A percentile compares a stretch with the other conserved stretches of the same genome.
These are phyloP conservation scores for Cadophora malorum DNA, from an alignment of 2,329 filamentous ascomycete species.

Conservation along the genomic window DNA sequence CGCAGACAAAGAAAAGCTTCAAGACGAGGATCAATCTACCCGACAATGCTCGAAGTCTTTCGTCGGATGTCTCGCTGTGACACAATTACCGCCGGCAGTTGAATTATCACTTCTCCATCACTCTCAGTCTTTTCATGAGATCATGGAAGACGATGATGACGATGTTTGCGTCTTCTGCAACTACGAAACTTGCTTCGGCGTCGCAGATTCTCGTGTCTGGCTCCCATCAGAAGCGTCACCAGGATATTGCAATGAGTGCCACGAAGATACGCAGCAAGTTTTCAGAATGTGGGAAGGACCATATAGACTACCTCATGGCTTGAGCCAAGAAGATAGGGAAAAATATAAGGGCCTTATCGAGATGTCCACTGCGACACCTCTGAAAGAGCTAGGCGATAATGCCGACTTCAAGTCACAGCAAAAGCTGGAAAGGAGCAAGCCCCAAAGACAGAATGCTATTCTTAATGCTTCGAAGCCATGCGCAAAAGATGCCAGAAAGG, in stretches of 20 bases:
- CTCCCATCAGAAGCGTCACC: slow-evolving; percentile 29
- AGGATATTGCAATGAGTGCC: slow-evolving; percentile 32
- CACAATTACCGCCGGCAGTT: slow-evolving; percentile 8
- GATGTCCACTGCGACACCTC: neutral
- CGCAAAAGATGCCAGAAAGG: neutral
- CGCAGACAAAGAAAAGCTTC: neutral
- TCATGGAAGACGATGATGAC: slow-evolving; percentile 6
- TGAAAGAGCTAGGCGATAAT: slow-evolving; percentile 22
- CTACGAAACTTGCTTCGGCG: slow-evolving; percentile 30
- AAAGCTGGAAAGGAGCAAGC: neutral
- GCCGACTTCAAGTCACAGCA: slow-evolving; percentile 10
- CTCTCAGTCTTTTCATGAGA: neutral
- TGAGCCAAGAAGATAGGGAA: neutral
- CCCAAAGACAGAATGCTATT: slow-evolving; percentile 1
- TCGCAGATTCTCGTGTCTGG: slow-evolving; percentile 27
- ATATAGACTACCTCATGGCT: slow-evolving; percentile 2
- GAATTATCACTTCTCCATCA: neutral
- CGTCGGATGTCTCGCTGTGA: neutral
- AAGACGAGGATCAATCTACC: neutral
- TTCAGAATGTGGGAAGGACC: neutral
- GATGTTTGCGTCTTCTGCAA: slow-evolving; percentile 34
- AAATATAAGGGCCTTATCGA: neutral
- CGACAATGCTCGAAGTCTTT: neutral
- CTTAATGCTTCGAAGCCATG: neutral
- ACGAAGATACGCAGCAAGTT: slow-evolving; percentile 7